Evolutionary conservation across 768 basidiomycete species (phyloP).

Genomic region (Mycena alexandri): DNA sequence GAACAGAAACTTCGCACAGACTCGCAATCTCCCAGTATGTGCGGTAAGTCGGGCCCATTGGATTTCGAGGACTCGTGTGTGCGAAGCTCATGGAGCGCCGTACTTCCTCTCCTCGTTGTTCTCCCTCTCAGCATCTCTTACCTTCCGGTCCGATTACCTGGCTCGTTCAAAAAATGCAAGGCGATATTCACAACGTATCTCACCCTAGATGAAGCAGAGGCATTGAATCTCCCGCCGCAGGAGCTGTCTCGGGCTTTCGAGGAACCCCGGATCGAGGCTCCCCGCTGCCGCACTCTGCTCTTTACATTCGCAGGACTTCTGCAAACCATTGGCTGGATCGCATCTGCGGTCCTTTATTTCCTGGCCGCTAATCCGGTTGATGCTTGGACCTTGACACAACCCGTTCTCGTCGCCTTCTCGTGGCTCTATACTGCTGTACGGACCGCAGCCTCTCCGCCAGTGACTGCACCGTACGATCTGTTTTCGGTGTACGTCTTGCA

Average conservation of each 20-base stretch:
- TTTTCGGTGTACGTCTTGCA: slow-evolving; percentile 69
- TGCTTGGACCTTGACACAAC: slow-evolving; percentile 52
- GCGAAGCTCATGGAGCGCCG: slow-evolving; percentile 62
- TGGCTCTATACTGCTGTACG: slow-evolving; percentile 80
- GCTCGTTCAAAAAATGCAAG: slow-evolving; percentile 38
- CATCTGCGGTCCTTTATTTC: slow-evolving; percentile 64
- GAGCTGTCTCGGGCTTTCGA: slow-evolving; percentile 6
- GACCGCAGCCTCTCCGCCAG: slow-evolving; percentile 62
- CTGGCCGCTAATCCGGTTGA: slow-evolving; percentile 46
- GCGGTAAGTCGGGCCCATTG: slow-evolving; percentile 47
- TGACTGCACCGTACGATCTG: slow-evolving; percentile 74
- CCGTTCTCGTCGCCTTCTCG: slow-evolving; percentile 62
- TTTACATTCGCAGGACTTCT: slow-evolving; percentile 68
- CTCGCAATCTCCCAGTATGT: slow-evolving; percentile 37
- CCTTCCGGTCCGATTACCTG: slow-evolving; percentile 47
- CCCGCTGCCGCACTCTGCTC: slow-evolving; percentile 70
- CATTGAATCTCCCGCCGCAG: slow-evolving; percentile 14
- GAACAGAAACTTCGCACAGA: too few species aligned
- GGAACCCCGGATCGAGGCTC: slow-evolving; percentile 47
- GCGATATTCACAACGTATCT: slow-evolving; percentile 38
- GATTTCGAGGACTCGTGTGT: slow-evolving; percentile 63
- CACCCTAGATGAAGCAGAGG: slow-evolving; percentile 30
- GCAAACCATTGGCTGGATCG: slow-evolving; percentile 70
- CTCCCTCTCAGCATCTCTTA: slow-evolving; percentile 54
- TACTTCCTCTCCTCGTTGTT: slow-evolving; percentile 61